Evolutionary conservation across 176 grass and related monocot species (phyloP), one percentile per base, ranked within the genome.

Genomic region (Eragrostis nindensis): DNA sequence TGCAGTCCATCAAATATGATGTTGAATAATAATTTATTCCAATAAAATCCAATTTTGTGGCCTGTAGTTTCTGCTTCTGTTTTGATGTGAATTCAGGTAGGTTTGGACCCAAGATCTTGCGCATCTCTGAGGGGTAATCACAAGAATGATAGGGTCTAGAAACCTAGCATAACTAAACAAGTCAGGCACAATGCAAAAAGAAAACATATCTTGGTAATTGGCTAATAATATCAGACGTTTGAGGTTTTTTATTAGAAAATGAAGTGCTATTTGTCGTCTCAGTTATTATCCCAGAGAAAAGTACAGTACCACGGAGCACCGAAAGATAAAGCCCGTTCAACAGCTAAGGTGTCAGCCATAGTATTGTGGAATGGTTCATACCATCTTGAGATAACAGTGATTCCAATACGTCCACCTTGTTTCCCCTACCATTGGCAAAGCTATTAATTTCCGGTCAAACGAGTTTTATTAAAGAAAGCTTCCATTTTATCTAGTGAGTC

Each of bases 11-110:
- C 39, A 75, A 3, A 61, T 97, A 97, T 11, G 1, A 5, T 38
- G 79, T 68, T 0, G 88, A 70, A 40, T 93, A 93, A 30, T 97
- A 90, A 86, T 93, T 93, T 38, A 93, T 22, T 45, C 90, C 93
- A 32, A 97, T 87, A 71, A 93, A 97, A 64, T 97, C 90, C 54
- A 89, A 57, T 85, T 91, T 97, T 22, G 66, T 67, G 22, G 54
- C 59, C 38, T 80, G 66, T 8, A 92, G 60, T 45, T 78, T 82
- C 36, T 86, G 73, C 71, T 90, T 82, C 19, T 92, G 76, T 67
- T 88, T 65, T 6, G 29, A 55, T 62, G 94, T 89, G 45, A 97
- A 91, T 50, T 57, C 19, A 2, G 92, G 88, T 64, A 94, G 54
- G 36, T 40, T 77, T 66, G 68, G 2, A 55, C 79, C 82, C 68